Evolutionary conservation across 306 rosid genomes (phyloP).

Genomic region (Glycine latifolia): DNA sequence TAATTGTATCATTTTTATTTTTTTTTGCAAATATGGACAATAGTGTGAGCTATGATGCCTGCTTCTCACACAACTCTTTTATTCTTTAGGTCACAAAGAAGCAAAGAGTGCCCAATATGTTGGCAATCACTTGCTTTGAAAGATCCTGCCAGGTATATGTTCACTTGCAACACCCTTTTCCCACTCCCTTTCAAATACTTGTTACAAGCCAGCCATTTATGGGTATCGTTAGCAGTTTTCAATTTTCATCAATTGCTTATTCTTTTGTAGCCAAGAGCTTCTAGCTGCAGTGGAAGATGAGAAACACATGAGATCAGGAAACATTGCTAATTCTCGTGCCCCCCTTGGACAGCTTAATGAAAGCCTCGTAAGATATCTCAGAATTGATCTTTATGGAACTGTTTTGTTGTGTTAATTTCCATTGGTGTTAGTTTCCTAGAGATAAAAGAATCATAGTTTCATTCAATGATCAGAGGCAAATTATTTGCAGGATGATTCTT

Average conservation of each 20-base stretch:
- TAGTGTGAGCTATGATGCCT: constrained; percentile 16
- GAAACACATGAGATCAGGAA: constrained; percentile 61
- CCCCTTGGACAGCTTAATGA: constrained; percentile 51
- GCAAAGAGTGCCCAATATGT: constrained; percentile 94
- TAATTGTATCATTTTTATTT: neutral
- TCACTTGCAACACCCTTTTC: neutral
- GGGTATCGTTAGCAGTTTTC: constrained; percentile 19
- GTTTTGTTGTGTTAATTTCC: constrained; percentile 33
- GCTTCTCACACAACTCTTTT: constrained; percentile 30
- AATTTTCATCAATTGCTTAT: constrained; percentile 11
- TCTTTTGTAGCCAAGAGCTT: constrained; percentile 81
- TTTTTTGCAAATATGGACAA: neutral
- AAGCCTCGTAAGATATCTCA: constrained; percentile 50
- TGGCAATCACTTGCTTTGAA: constrained; percentile 81
- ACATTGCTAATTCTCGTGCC: constrained; percentile 38
- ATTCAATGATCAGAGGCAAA: constrained; percentile 30
- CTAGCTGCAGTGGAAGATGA: constrained; percentile 73
- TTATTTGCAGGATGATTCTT: constrained; percentile 65
- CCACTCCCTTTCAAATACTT: neutral
- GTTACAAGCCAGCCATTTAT: constrained; percentile 2
- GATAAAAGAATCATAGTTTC: neutral
- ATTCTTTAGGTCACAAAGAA: constrained; percentile 83
- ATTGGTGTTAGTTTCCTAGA: constrained; percentile 22
- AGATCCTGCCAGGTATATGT: constrained; percentile 79
- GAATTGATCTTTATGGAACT: constrained; percentile 14